Evolutionary conservation across 495 filamentous ascomycete species (phyloP), one percentile per base, ranked within the genome.

Genomic region (Aspergillus cavernicola): DNA sequence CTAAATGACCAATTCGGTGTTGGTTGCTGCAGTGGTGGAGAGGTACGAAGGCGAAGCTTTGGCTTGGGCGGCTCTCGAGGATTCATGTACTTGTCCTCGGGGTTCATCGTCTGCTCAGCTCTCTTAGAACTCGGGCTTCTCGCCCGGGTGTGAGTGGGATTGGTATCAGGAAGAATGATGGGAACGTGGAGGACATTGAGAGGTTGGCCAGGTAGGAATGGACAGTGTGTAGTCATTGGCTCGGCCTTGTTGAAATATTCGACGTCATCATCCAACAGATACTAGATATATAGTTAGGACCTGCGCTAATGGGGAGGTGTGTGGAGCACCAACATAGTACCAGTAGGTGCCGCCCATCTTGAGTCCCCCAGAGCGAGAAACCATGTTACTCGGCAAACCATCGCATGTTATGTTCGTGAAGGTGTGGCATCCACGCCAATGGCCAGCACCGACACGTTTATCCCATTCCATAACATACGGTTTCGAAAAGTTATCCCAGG

Each of bases 321-420:
- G 15, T 24, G 11, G 43, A 12, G 12, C 37, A 65, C 89, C 71
- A 70, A 93, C 90, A 71, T 91, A 95, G 73, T 95, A 96, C 80
- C 91, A 95, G 70, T 96, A 96, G 8, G 83, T 90, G n/a, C 84
- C 83, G 23, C 90, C 91, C 88, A 93, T 93, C 67, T 87, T 93
- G 50, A 96, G 76, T 19, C 86, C 91, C 24, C 90, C 91, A 28
- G 79, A 78, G 49, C 90, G 81, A 61, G 82, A 83, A 36, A 68
- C 70, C 38, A 73, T 69, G 37, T 75, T 67, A n/a, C 58, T 41
- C 12, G 74, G 62, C 48, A 87, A 79, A 18, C 89, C 90, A 65
- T 96, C 91, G 55, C 85, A 88, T 52, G 88, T 81, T 57, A 93
- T 95, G 63, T 92, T 83, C 54, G 86, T 80, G 67, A 93, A 95